Evolutionary conservation across 2,329 filamentous ascomycete genomes (phyloP), one percentile per base, ranked within the genome.

Genomic region (Dactylonectria estremocensis): DNA sequence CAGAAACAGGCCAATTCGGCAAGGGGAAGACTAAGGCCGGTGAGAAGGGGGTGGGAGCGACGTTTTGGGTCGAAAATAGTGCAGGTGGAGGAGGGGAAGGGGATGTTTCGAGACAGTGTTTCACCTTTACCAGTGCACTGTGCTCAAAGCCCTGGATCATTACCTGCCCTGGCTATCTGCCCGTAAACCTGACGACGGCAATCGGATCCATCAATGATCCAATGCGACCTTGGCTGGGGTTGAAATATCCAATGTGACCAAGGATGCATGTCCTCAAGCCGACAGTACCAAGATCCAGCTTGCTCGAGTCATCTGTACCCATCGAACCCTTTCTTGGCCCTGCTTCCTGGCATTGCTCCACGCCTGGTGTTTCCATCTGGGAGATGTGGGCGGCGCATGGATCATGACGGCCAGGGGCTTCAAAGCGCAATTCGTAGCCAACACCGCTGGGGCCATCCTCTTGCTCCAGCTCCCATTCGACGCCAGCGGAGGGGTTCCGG

Each of bases 81-180:
- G 31, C 22, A 37, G 35, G 60, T 50, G 45, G 52, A 35, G 50
- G 53, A n/a, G 24, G 24, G 24, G 24, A 28, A 28, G 33, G 60
- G 60, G 46, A 63, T 22, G 60, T 63, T 63, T 57, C 52, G 53
- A 50, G 45, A 63, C 60, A 57, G 60, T 57, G 33, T 49, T 54
- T 55, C 60, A 57, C 22, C 46, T 35, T 55, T 22, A 28, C 16
- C 28, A 11, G 31, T 56, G 40, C 48, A 63, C 60, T 63, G 60
- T 63, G 43, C 53, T 20, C n/a, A n/a, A 7, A 28, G 31, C 16
- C 10, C n/a, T 35, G 50, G 20, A 22, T 37, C 4, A 28, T 28
- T 28, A 28, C 24, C 24, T 28, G 24, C 24, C 24, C 24, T 28
- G 13, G 40, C 4, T 43, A n/a, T 43, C 40, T 43, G 40, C 40